Base-by-base conservation (phyloP, 2,329 filamentous ascomycete species). In the Thielaviopsis euricoi region DNA sequence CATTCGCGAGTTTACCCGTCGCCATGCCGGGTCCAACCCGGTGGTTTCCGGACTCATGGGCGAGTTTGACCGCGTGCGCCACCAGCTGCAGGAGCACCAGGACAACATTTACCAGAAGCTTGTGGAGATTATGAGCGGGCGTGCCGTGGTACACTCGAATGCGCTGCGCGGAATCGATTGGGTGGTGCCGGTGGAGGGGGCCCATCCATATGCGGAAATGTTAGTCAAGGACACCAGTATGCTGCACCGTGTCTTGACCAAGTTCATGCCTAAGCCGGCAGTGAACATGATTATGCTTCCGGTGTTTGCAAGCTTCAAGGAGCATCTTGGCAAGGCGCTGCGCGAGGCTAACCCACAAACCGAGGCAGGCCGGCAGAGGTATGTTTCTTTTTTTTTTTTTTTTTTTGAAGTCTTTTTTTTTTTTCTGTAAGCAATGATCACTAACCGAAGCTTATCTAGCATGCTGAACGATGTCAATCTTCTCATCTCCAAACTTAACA, bases 41-140 rank as follows among this genome's bases (percentile, higher is more conserved):
- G 74, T 73, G 19, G 75, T 76, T 25, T 76, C 80, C 1, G 69
- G 74, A 19, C 70, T 89, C 25, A 87, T 91, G 72, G 82, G 80
- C 40, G 89, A 95, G 63, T 95, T 95, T 64, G 90, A 96, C 72
- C 91, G 88, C 68, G 83, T 93, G 56, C 85, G 87, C 63, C 79
- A 89, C 21, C 73, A 90, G 9, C 84, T 87, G 63, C 88, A 95
- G 66, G 90, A 96, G 67, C 90, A 96, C 66, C 89, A 95, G 67
- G 83, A 84, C 62, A 89, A 81, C 61, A 95, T 96, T 60, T 89
- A 93, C 67, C 89, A 95, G 66, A 96, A 96, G 68, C 74, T 96
- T 0, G 86, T 95, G 19, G 89, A 95, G 63, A 95, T 96, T 55
- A 94, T 96, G 86, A 85, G 83, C 58, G 82, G 81, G 1, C 81